These are phyloP conservation scores for Dothidotthia symphoricarpi DNA, from an alignment of 2,329 filamentous ascomycete species.

Conservation along the genomic window DNA sequence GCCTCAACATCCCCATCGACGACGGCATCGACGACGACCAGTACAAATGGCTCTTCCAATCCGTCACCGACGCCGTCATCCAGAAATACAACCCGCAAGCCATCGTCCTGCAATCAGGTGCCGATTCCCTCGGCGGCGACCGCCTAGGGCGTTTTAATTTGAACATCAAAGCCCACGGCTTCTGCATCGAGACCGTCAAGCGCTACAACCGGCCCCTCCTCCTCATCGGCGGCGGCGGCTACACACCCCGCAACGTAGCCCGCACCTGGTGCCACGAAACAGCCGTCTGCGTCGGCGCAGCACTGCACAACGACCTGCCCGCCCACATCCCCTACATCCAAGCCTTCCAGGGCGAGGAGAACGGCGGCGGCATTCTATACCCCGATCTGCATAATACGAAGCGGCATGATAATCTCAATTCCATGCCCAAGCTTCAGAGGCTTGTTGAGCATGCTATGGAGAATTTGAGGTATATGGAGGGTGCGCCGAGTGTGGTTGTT, in stretches of 20 bases:
- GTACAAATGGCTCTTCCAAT: slow-evolving; percentile 82
- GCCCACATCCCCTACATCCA: slow-evolving; percentile 79
- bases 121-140: slow-evolving; percentile 91
- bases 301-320: slow-evolving; percentile 72
- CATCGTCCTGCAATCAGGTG: slow-evolving; percentile 93
- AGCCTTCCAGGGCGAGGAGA: slow-evolving; percentile 78
- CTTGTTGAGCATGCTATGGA: slow-evolving; percentile 78
- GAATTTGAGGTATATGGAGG: slow-evolving; percentile 80
- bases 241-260: slow-evolving; percentile 94
- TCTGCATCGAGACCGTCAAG: slow-evolving; percentile 88
- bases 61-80: slow-evolving; percentile 73
- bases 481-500: slow-evolving; percentile 71
- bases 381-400: slow-evolving; percentile 80
- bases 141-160: slow-evolving; percentile 94
- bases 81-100: slow-evolving; percentile 83
- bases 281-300: slow-evolving; percentile 76
- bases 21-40: slow-evolving; percentile 90
- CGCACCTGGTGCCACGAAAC: slow-evolving; percentile 97
- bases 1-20: slow-evolving; percentile 84
- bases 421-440: slow-evolving; percentile 69
- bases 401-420: slow-evolving; percentile 72
- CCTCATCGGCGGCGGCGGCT: slow-evolving; percentile 90
- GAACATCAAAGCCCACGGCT: slow-evolving; percentile 89
- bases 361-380: slow-evolving; percentile 68
- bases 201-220: slow-evolving; percentile 75